Evolutionary conservation across 192 early-diverging fungal species (phyloP), one percentile per base, ranked within the genome.

Genomic region (Gryganskiella cystojenkinii): DNA sequence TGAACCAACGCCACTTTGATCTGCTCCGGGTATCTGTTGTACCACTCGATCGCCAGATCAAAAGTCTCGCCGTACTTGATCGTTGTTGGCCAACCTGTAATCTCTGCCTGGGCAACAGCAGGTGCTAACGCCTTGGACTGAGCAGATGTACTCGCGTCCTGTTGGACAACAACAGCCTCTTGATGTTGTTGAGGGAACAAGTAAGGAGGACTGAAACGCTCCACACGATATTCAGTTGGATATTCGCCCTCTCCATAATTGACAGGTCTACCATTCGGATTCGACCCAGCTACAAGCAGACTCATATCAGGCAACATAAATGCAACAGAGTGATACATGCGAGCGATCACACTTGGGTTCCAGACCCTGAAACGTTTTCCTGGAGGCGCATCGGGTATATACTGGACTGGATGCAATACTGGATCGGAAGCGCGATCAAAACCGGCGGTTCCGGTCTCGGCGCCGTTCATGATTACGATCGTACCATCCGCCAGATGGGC

Each of bases 131-230:
- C 27, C 22, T 3, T 34, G 27, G 50, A 24, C 25, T 4, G 24
- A 20, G 33, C 51, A 13, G 0, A 19, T 20, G 9, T 19, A 42
- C 7, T 40, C 42, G 9, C 25, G 10, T 11, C 35, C 25, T 15
- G 28, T 44, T 19, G 15, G 31, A 40, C 19, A 15, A 33, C 40
- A 8, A 15, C 25, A 2, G 8, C 56, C 34, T 35, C 57, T 19
- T 17, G 22, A 24, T 13, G 11, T 19, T 42, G 33, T 17, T 62
- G 57, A 4, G 64, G 69, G 64, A 84, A 86, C 5, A 88, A 53
- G 43, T 88, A 88, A n/a, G 84, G 84, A 11, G 87, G 87, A 2
- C 82, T 78, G 50, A 83, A 88, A 11, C 78, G 66, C 49, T 88
- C 87, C 13, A 86, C 83, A 33, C 86, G 67, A 46, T 70, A 88